These are phyloP conservation scores for Paramecium pentaurelia DNA, from an alignment of 73 alveolate species.

Conservation along the genomic window DNA sequence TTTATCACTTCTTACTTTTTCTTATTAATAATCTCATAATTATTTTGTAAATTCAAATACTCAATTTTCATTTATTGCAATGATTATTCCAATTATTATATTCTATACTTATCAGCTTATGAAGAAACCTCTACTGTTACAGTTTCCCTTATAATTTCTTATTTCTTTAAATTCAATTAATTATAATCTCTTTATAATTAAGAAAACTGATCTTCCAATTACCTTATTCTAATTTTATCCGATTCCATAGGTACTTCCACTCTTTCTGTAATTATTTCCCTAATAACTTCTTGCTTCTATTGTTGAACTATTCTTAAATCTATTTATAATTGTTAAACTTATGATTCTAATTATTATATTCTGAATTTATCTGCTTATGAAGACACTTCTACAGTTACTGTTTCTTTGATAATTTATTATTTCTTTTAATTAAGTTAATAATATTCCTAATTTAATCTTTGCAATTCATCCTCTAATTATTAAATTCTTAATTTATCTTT, in stretches of 20 bases:
- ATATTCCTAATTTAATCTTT: background rate
- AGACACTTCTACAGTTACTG: background rate
- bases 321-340: background rate
- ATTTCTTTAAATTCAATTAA: conserved; percentile 2
- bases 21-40: background rate
- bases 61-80: background rate
- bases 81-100: background rate
- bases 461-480: background rate
- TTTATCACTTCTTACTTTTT: conserved; percentile 22
- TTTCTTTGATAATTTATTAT: background rate
- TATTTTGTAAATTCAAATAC: background rate
- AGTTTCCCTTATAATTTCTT: conserved; percentile 28
- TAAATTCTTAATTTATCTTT: background rate
- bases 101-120: background rate
- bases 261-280: background rate
- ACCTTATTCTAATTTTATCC: background rate
- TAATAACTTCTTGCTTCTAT: background rate
- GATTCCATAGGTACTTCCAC: background rate
- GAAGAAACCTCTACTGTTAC: conserved; percentile 13
- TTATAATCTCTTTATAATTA: background rate
- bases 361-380: conserved; percentile 4
- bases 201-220: background rate
- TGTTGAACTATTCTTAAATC: background rate
- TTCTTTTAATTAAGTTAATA: background rate
- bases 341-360: background rate